Evolutionary conservation across 1,284 basidiomycete species (phyloP).

Genomic region (Inonotus obliquus): DNA sequence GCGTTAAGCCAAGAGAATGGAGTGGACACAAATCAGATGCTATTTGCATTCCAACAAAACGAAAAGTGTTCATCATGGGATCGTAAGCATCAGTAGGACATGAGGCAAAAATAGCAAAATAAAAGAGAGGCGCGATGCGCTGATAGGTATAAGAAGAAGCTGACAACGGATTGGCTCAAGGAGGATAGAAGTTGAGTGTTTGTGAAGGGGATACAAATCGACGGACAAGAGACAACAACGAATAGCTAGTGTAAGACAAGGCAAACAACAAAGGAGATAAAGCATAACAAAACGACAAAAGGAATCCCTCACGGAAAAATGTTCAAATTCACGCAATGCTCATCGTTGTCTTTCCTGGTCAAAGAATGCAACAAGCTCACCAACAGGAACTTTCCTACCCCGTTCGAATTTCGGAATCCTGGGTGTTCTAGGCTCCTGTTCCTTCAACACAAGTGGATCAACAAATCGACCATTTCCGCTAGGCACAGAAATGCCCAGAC

Average conservation of each 20-base stretch:
- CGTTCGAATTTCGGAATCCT: slow-evolving; percentile 30
- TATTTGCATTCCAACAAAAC: not conserved
- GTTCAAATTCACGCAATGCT: not conserved
- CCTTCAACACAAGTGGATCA: slow-evolving; percentile 64
- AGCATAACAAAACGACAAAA: not conserved
- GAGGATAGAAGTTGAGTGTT: not conserved
- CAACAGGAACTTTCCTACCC: slow-evolving; percentile 66
- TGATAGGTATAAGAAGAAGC: not conserved
- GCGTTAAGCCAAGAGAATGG: no score
- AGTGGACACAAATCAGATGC: not conserved
- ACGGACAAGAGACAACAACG: not conserved
- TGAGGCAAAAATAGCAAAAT: not conserved
- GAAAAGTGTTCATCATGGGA: not conserved
- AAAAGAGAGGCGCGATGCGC: not conserved
- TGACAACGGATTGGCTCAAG: not conserved
- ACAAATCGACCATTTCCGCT: slow-evolving; percentile 46
- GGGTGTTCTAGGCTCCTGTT: slow-evolving; percentile 45
- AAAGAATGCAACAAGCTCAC: slow-evolving; percentile 77
- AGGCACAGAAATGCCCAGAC: slow-evolving; percentile 26
- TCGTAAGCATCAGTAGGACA: slow-evolving; percentile 1
- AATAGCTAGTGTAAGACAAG: not conserved
- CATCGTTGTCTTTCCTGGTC: slow-evolving; percentile 52
- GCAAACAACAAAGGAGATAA: not conserved
- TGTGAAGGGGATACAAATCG: not conserved
- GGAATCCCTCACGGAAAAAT: not conserved